These are phyloP conservation scores for Bonia amplexicaulis DNA, from an alignment of 176 grass and related monocot species.

Conservation along the genomic window DNA sequence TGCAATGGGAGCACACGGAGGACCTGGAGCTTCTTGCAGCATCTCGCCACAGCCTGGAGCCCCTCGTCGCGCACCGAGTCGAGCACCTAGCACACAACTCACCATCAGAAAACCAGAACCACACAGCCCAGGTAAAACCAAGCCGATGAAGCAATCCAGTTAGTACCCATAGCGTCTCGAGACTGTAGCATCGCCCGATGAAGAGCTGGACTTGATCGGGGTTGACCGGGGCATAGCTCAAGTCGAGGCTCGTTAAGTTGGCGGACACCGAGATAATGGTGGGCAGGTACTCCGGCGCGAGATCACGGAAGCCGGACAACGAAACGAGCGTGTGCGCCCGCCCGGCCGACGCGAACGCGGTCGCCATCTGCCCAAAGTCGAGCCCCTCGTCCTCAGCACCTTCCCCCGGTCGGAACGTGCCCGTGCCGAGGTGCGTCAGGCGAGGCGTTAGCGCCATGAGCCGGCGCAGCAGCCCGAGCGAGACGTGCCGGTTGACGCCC, in stretches of 20 bases:
- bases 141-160: background rate
- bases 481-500: conserved; percentile 63
- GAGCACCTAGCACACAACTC: conserved; percentile 54
- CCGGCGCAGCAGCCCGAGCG: conserved; percentile 63
- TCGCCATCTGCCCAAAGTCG: conserved; percentile 34
- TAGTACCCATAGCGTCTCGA: conserved; percentile 77
- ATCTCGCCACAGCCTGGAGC: conserved; percentile 42
- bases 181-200: conserved; percentile 67
- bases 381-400: conserved; percentile 41
- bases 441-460: conserved; percentile 61
- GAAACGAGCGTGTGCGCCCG: conserved; percentile 48
- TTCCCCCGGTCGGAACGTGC: conserved; percentile 49
- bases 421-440: conserved; percentile 73
- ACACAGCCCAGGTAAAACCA: background rate
- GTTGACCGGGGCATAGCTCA: conserved; percentile 67
- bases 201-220: conserved; percentile 52
- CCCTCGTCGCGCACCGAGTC: conserved; percentile 84
- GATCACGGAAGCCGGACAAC: conserved; percentile 76
- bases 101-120: background rate
- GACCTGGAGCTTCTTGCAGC: conserved; percentile 71
- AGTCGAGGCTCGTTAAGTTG: conserved; percentile 59
- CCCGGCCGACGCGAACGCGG: conserved; percentile 31
- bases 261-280: conserved; percentile 49
- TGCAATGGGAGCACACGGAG: conserved; percentile 76
- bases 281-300: conserved; percentile 59